A percentile compares a stretch with the other conserved stretches of the same genome.
Conservation (phyloP, 805 yeast species). For the Lachancea nothofagi region DNA sequence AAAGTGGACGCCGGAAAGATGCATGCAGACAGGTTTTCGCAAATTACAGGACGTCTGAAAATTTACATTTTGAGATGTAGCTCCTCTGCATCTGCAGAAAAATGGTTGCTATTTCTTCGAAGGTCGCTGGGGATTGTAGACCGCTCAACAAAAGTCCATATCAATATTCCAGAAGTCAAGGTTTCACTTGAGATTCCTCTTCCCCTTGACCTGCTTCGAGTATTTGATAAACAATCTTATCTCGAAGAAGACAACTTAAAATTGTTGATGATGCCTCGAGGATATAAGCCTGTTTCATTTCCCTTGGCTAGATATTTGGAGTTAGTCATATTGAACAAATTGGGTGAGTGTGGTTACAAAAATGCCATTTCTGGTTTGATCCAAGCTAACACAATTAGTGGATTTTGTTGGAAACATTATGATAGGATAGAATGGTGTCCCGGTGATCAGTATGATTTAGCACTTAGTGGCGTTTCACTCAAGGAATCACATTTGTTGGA, state of each 20-base stretch:
- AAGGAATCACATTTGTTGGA: constrained; percentile 52
- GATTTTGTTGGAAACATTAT: constrained; percentile 59
- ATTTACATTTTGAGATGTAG: constrained; percentile 54
- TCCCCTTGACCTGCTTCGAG: constrained; percentile 10
- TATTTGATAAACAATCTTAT: constrained; percentile 10
- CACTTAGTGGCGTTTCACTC: constrained; percentile 42
- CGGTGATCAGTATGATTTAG: constrained; percentile 39
- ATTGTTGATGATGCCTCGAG: constrained; percentile 16
- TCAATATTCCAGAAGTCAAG: constrained; percentile 41
- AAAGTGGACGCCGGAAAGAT: not conserved
- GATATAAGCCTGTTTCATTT: constrained; percentile 20
- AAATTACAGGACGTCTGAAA: constrained; percentile 9
- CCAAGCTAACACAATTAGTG: constrained; percentile 34
- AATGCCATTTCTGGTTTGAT: constrained; percentile 25
- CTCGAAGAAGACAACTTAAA: constrained; percentile 14
- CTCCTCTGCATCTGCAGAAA: constrained; percentile 47
- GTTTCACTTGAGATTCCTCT: constrained; percentile 26
- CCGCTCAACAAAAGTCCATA: constrained; percentile 39
- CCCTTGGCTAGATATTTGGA: constrained; percentile 26
- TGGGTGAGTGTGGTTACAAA: constrained; percentile 26
- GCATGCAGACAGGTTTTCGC: constrained; percentile 5
- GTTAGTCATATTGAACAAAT: constrained; percentile 30
- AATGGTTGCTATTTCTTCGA: constrained; percentile 59
- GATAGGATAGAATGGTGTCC: constrained; percentile 72
- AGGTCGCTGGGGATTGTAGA: constrained; percentile 42